Percentiles rank a stretch among this genome's conserved stretches.
These are phyloP conservation scores for Penicillium canescens DNA, from an alignment of 495 filamentous ascomycete genomes.

Conservation along the genomic window DNA sequence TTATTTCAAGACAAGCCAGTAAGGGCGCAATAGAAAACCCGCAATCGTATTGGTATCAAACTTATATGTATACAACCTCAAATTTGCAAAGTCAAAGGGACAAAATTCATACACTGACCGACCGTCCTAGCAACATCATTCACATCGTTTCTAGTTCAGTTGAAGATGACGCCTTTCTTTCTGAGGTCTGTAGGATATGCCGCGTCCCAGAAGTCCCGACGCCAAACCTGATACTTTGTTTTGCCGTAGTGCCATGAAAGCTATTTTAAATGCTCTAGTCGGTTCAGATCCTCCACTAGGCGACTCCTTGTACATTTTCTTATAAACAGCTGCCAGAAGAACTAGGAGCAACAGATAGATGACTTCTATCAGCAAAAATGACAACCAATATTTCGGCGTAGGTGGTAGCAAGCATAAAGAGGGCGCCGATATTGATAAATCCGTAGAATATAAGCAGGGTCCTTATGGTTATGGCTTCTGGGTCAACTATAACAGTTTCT, in stretches of 20 bases:
- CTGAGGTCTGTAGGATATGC: constrained; percentile 63
- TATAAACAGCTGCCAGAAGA: constrained; percentile 49
- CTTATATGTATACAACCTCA: no score
- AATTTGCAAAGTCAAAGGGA: no score
- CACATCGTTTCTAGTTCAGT: constrained; percentile 51
- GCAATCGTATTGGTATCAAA: no score
- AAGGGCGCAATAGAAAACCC: not conserved
- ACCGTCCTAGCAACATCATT: constrained; percentile 48
- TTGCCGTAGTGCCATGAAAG: constrained; percentile 51
- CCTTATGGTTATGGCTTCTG: constrained; percentile 28
- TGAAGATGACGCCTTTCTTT: constrained; percentile 40
- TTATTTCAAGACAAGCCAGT: not conserved
- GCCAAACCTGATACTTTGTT: constrained; percentile 58
- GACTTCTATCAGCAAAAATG: constrained; percentile 37
- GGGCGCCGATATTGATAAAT: constrained; percentile 37
- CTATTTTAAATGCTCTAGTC: constrained; percentile 55
- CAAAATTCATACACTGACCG: constrained; percentile 4
- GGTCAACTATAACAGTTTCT: constrained; percentile 41
- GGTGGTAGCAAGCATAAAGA: constrained; percentile 36
- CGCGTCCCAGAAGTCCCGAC: constrained; percentile 60
- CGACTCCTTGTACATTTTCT: constrained; percentile 46
- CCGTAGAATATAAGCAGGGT: constrained; percentile 40
- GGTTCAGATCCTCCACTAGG: constrained; percentile 52
- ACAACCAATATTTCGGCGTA: constrained; percentile 40
- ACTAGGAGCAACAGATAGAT: constrained; percentile 56